Evolutionary conservation across 1,284 basidiomycete species (phyloP), one percentile per base, ranked within the genome.

Genomic region (Naganishia sp.): DNA sequence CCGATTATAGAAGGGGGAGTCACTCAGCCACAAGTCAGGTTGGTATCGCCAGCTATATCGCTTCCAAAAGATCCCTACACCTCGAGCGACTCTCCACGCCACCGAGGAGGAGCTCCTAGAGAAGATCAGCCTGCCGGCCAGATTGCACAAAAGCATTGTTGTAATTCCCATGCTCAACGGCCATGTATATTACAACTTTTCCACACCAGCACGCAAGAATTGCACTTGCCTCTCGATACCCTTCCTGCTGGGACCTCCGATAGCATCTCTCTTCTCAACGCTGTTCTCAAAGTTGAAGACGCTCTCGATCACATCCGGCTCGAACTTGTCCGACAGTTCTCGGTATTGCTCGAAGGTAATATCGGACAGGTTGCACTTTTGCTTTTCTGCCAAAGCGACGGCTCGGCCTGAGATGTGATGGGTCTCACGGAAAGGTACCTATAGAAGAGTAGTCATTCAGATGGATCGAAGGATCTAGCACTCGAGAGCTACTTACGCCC

Each of bases 371-470:
- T 90, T 88, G 74, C 89, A 89, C 70, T 85, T 84, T 43, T 86
- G 86, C 58, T 88, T 83, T 79, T 99, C 95, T 0, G 95, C 94
- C 43, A 98, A 84, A 3, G 94, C 92, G 64, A 99, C 95, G 18
- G 94, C 92, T 42, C 92, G 89, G 17, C 95, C 95, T 7, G 95
- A 97, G 72, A 99, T 88, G 79, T 99, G 95, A 79, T 99, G 95
- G 2, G 95, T 99, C 82, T 98, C 94, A 52, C 95, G 88, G 88
- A 99, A 99, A 7, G 95, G 95, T 43, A 83, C 84, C 83, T 84
- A 72, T 56, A 21, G 25, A 21, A 56, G 28, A 60, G 0, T 2
- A 9, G n/a, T 58, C 17, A 13, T 9, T 41, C 17, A 46, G 46
- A 15, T 6, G 11, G 28, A 32, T 17, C 10, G 11, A 18, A n/a